These are phyloP conservation scores for Areca catechu DNA, from an alignment of 176 grass and related monocot species.

Conservation along the genomic window DNA sequence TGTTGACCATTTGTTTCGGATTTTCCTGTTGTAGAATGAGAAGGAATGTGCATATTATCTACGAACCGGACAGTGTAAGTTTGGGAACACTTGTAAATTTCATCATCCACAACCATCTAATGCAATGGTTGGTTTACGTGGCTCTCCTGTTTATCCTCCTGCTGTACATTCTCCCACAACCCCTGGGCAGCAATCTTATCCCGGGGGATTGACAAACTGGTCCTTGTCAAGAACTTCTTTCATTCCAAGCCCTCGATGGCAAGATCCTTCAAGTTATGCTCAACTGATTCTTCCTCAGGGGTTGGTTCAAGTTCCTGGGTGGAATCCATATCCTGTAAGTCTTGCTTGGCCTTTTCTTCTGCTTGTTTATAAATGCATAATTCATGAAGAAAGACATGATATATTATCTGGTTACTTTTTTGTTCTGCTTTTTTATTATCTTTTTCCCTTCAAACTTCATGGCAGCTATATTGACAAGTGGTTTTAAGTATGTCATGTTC, in stretches of 20 bases:
- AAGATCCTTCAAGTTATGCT: conserved; percentile 75
- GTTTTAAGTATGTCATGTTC: too few relatives aligned
- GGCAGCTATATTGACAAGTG: too few relatives aligned
- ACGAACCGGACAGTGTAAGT: conserved; percentile 84
- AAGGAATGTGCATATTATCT: conserved; percentile 82
- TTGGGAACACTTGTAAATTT: conserved; percentile 79
- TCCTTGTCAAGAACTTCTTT: conserved; percentile 52
- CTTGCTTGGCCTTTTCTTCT: neutral
- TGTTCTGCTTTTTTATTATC: too few relatives aligned
- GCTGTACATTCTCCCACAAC: conserved; percentile 51
- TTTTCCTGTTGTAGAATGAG: conserved; percentile 63
- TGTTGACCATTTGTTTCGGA: conserved; percentile 7
- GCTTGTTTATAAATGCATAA: too few relatives aligned
- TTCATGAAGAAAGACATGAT: too few relatives aligned
- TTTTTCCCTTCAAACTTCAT: too few relatives aligned
- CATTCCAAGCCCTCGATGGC: conserved; percentile 81
- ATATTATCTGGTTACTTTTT: too few relatives aligned
- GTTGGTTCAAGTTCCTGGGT: conserved; percentile 72
- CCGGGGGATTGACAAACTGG: conserved; percentile 45
- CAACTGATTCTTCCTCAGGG: conserved; percentile 88
- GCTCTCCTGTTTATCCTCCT: conserved; percentile 57
- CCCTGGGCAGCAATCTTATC: conserved; percentile 51
- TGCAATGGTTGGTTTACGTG: conserved; percentile 46
- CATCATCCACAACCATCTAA: conserved; percentile 80
- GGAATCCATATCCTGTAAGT: conserved; percentile 82